Evolutionary conservation across 768 basidiomycete genomes (phyloP).

Genomic region (Russula ochroleuca): DNA sequence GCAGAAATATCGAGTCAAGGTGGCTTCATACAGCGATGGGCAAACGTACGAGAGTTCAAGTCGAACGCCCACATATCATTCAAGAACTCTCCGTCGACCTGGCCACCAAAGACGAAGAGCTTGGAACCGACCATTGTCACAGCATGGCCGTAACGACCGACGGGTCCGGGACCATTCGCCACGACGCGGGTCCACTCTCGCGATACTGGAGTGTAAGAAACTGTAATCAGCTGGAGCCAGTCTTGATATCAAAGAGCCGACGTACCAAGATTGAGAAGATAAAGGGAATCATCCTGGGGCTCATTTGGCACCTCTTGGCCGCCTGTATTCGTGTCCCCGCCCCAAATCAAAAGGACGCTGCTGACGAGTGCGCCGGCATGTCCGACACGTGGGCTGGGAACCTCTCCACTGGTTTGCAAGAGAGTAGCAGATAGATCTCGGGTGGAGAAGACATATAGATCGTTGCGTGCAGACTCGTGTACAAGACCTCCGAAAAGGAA

Average conservation of each 20-base stretch:
- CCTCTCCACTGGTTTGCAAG: conserved; percentile 82
- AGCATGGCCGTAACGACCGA: conserved; percentile 93
- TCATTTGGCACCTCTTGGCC: conserved; percentile 56
- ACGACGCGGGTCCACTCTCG: conserved; percentile 92
- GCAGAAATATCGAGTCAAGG: conserved; percentile 16
- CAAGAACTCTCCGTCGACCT: conserved; percentile 90
- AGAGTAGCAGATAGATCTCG: conserved; percentile 74
- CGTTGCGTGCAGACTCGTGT: conserved; percentile 82
- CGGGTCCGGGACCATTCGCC: conserved; percentile 70
- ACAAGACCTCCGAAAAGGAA: conserved; percentile 98
- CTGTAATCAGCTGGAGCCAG: neutral
- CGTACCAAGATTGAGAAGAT: conserved; percentile 90
- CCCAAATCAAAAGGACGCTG: conserved; percentile 96
- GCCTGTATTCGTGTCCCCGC: conserved; percentile 90
- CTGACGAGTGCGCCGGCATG: conserved; percentile 95
- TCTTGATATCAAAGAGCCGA: conserved; percentile 24
- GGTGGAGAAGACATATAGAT: conserved; percentile 86
- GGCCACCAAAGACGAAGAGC: conserved; percentile 95
- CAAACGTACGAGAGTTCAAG: conserved; percentile 77
- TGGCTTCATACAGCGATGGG: conserved; percentile 8
- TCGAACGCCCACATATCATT: conserved; percentile 97
- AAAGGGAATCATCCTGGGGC: conserved; percentile 87
- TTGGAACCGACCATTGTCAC: conserved; percentile 88
- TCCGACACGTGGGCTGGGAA: conserved; percentile 88
- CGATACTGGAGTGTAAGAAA: conserved; percentile 51